Evolutionary conservation across 1,284 basidiomycete genomes (phyloP), one percentile per base, ranked within the genome.

Genomic region (Boletus semigastroideus): DNA sequence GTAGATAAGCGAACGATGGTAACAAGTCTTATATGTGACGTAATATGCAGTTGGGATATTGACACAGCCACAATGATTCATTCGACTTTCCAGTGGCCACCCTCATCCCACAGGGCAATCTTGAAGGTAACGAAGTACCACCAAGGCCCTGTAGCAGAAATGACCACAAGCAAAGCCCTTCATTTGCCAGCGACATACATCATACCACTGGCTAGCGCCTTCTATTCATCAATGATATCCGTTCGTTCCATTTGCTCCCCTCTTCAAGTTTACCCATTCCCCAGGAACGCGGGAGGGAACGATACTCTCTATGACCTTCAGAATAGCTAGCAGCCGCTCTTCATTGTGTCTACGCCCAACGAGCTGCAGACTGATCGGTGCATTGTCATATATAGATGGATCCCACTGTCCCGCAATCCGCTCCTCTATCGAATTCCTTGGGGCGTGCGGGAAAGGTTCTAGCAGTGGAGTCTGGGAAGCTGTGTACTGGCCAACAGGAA

Each of bases 321-420:
- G 61, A 58, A 77, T 73, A 22, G 73, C 76, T 48, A 80, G 62
- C 5, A 80, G 56, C 51, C 71, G 73, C 54, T 80, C 78, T 60
- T 80, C 78, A 42, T 78, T 76, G 57, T 75, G 68, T 28, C 78
- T 71, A 52, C 77, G 68, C 33, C 78, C 78, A 41, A 80, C 70
- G 8, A 80, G 66, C 65, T 80, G 78, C 46, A 80, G 60, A 42
- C 71, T 60, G 51, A 80, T 65, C 5, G 78, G 74, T 8, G 77
- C 74, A 53, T 74, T 72, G 39, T 77, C 66, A 53, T 78, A 78
- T 11, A 69, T 71, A 34, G 62, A 53, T 6, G 76, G 69, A 25
- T 73, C 61, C 78, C 78, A 79, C 51, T 79, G 76, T n/a, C 45
- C 52, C 41, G 60, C 62, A 33, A 79, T 66, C 53, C 63, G 68